Base-by-base conservation (phyloP, 805 yeast genomes). In the Blastobotrys parvus region DNA sequence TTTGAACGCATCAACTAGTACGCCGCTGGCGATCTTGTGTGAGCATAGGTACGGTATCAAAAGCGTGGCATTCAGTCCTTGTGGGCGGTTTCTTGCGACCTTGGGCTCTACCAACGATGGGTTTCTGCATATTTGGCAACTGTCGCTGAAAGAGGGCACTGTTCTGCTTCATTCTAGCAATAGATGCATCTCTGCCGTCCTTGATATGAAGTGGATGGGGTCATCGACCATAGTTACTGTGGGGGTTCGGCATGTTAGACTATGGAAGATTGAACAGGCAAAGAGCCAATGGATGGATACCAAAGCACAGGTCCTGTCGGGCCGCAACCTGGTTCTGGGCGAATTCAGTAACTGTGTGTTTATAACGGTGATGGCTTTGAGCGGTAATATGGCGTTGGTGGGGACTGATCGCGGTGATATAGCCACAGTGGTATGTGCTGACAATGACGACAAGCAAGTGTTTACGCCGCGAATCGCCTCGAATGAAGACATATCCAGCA, bases 101-200 rank as follows among this genome's bases (percentile, higher is more conserved):
- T 59, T 81, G 38, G 90, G 90, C 0, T 62, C 74, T n/a, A 64
- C 77, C 2, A 79, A 77, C 50, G 92, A 82, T 56, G 87, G 89
- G 1, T 79, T 69, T 45, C 54, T 82, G 10, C 73, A 76, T 50
- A 59, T 83, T 6, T 82, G 90, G 89, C 66, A 59, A 38, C 54
- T 72, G 11, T 44, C 45, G 22, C 42, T 47, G n/a, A 35, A 41
- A 6, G 56, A 54, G 8, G 60, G 64, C 0, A 50, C 58, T 2
- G 55, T 66, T 4, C 54, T 55, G 3, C 63, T 76, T 23, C 56
- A 60, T 17, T 75, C 78, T 0, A 71, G 77, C 30, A 82, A 82
- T 59, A 69, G 75, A 52, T 82, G 88, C 55, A 75, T 82, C 1
- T 72, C 83, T 0, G 65, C 69, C 8, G 69, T 82, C 4, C 68